phyloP scores from a whole-genome alignment of 1,139 yeast species.

The Magnusiomyces starmeri region DNA sequence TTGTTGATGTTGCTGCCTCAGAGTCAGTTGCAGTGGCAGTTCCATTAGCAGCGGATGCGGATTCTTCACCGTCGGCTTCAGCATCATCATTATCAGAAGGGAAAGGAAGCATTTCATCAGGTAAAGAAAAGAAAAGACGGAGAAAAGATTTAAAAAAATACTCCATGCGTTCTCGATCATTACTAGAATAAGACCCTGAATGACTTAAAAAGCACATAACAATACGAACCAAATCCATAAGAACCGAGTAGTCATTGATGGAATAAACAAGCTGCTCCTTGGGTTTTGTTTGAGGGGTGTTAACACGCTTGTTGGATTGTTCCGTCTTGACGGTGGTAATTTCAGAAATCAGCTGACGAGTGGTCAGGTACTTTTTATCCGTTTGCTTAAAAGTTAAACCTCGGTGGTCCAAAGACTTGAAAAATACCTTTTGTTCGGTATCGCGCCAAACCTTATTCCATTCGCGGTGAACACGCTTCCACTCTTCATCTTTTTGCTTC shows the following conservation, averaged over 20 bases:
- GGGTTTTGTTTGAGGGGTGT: slow-evolving; percentile 83
- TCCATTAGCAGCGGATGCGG: background rate
- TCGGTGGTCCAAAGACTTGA: slow-evolving; percentile 87
- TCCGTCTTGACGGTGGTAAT: slow-evolving; percentile 89
- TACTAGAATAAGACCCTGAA: slow-evolving; percentile 62
- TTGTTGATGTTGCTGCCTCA: too few species aligned
- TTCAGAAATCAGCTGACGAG: slow-evolving; percentile 84
- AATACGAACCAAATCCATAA: slow-evolving; percentile 66
- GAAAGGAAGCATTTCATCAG: slow-evolving; percentile 21
- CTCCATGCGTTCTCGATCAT: slow-evolving; percentile 72
- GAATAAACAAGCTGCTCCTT: slow-evolving; percentile 69
- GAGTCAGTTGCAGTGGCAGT: background rate
- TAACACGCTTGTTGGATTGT: slow-evolving; percentile 69
- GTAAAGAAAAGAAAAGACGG: slow-evolving; percentile 57
- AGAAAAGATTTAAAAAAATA: slow-evolving; percentile 67
- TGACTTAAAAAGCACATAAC: slow-evolving; percentile 63
- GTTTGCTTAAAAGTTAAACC: slow-evolving; percentile 95
- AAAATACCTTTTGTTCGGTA: slow-evolving; percentile 90
- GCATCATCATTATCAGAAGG: slow-evolving; percentile 19
- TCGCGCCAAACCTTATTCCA: slow-evolving; percentile 99
- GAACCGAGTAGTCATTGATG: slow-evolving; percentile 58
- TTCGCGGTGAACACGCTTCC: slow-evolving; percentile 97
- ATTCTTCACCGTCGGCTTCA: background rate
- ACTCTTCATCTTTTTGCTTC: slow-evolving; percentile 96
- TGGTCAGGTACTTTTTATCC: slow-evolving; percentile 84